A percentile compares a stretch with the other conserved stretches of the same genome.
These are phyloP conservation scores for Boletus vermiculosoides DNA, from an alignment of 768 basidiomycete species.

Conservation along the genomic window DNA sequence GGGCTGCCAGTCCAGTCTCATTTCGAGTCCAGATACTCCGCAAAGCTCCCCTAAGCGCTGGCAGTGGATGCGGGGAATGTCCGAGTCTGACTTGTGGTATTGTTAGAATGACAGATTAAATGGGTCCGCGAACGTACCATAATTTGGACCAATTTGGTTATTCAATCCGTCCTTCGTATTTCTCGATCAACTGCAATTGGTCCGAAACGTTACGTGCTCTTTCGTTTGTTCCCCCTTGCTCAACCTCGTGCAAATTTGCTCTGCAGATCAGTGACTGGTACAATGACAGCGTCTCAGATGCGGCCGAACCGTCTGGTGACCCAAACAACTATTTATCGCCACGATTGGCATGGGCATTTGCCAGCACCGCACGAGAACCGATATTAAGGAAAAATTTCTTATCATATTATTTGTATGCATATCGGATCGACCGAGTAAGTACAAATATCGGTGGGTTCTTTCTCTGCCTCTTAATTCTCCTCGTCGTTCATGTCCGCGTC, in stretches of 20 bases:
- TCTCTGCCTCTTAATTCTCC: background rate
- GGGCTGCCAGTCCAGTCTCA: background rate
- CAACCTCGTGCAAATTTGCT: background rate
- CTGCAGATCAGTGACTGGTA: background rate
- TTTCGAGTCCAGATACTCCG: too few relatives aligned
- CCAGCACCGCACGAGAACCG: background rate
- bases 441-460: constrained; percentile 1
- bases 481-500: background rate
- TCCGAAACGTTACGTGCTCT: too few relatives aligned
- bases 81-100: too few relatives aligned
- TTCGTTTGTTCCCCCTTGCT: background rate
- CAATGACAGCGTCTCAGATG: background rate
- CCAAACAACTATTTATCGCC: background rate
- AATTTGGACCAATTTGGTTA: background rate
- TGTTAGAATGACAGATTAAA: background rate
- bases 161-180: too few relatives aligned
- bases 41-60: too few relatives aligned
- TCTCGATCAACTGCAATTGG: background rate
- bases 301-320: background rate
- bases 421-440: background rate
- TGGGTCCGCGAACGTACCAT: background rate
- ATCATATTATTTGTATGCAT: background rate
- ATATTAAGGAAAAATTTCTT: background rate
- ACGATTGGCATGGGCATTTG: background rate
- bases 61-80: too few relatives aligned